Evolutionary conservation across 768 basidiomycete genomes (phyloP), one percentile per base, ranked within the genome.

Genomic region (Boletus rufocinnamomeus): DNA sequence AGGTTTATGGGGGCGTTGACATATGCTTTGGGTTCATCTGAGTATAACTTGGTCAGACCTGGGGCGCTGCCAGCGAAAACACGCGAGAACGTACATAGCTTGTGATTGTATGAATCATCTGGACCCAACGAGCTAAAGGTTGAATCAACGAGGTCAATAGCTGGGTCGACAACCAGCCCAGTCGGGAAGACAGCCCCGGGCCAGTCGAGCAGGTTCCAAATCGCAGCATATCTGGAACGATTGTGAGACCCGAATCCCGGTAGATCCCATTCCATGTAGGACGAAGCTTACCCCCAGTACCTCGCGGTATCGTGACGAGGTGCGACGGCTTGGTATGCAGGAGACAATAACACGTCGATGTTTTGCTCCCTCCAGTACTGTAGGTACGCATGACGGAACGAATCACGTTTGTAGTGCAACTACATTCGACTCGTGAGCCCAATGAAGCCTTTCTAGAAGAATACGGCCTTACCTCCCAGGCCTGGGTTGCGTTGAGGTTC

Each of bases 171-270:
- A 19, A 58, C 40, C 25, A 74, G 69, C n/a, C 79, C 77, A 21
- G 75, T 77, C 9, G 79, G 81, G 67, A 82, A 77, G 6, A 79
- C 75, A 3, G 72, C 75, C 1, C 74, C 73, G 0, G 80, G 75
- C 52, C 76, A 80, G 64, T 82, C 81, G 16, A 75, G 64, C 17
- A 81, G 61, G 57, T 82, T 82, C 71, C 75, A 78, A 25, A 77
- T 62, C 13, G 69, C 73, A 0, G 79, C 78, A 54, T 79, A 80
- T 7, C 76, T 76, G 44, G n/a, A 21, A 25, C 16, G 10, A 13
- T 19, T 0, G 11, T 57, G 40, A 48, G 25, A 52, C 3, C 2
- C 38, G 23, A 9, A 34, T 35, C 6, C 35, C 10, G 30, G 4
- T 16, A 25, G 62, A 55, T 16, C 17, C 23, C 6, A 16, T 19